A percentile compares a stretch with the other conserved stretches of the same genome.
These are phyloP conservation scores for Fusarium subglutinans DNA, from an alignment of 2,329 filamentous ascomycete genomes.

Conservation along the genomic window DNA sequence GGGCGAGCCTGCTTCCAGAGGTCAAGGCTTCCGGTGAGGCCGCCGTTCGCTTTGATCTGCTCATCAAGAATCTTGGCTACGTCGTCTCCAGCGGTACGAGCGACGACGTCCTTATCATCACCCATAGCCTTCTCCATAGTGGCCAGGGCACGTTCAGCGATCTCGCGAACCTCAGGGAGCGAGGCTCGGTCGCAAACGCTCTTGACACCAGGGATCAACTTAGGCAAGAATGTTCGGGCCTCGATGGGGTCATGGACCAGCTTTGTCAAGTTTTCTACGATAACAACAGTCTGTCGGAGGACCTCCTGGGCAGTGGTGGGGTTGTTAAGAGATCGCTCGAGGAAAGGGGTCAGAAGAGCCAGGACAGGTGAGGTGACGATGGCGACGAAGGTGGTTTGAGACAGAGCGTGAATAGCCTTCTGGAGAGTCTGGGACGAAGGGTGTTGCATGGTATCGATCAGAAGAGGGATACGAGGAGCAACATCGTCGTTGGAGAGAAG, in stretches of 20 bases:
- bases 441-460: constrained; percentile 95
- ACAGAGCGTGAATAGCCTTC: constrained; percentile 96
- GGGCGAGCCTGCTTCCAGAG: constrained; percentile 73
- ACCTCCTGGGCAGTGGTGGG: constrained; percentile 93
- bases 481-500: constrained; percentile 98
- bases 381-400: constrained; percentile 98
- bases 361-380: constrained; percentile 95
- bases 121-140: constrained; percentile 96
- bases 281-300: constrained; percentile 92
- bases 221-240: constrained; percentile 93
- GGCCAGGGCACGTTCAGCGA: constrained; percentile 81
- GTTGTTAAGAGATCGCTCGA: constrained; percentile 93
- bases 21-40: constrained; percentile 66
- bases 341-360: constrained; percentile 90
- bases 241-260: constrained; percentile 95
- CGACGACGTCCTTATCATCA: constrained; percentile 71
- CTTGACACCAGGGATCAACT: constrained; percentile 93
- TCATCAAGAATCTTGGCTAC: constrained; percentile 78
- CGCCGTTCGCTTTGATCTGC: constrained; percentile 76
- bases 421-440: constrained; percentile 88
- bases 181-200: constrained; percentile 87
- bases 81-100: constrained; percentile 75
- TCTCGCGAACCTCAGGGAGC: constrained; percentile 91
- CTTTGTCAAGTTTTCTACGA: constrained; percentile 97
- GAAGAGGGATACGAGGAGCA: constrained; percentile 86